Conservation (phyloP, 768 basidiomycete species). For the Mycena albidolilacea region DNA sequence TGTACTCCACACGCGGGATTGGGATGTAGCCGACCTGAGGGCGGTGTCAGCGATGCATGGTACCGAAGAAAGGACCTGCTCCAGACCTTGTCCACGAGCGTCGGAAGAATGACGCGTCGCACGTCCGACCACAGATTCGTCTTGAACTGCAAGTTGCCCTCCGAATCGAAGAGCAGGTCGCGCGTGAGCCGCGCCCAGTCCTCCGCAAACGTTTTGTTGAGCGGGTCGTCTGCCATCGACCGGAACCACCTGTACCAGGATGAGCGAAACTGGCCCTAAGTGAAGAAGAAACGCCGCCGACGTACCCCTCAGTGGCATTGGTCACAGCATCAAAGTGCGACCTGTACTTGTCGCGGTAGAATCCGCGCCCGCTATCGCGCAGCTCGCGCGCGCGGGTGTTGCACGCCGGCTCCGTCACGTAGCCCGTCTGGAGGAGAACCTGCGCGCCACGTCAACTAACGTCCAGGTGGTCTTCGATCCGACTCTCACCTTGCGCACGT, state of each 20-base stretch:
- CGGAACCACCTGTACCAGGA: slow-evolving; percentile 76
- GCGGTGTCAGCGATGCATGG: background rate
- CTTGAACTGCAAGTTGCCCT: slow-evolving; percentile 92
- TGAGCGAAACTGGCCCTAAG: background rate
- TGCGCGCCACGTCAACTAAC: slow-evolving; percentile 39
- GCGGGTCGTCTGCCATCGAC: slow-evolving; percentile 89
- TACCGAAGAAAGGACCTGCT: slow-evolving; percentile 1
- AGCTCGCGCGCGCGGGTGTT: slow-evolving; percentile 74
- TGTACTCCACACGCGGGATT: slow-evolving; percentile 95
- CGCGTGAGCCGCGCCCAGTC: slow-evolving; percentile 87
- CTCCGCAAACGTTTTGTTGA: slow-evolving; percentile 84
- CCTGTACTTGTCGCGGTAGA: slow-evolving; percentile 80
- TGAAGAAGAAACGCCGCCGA: background rate
- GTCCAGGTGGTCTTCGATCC: background rate
- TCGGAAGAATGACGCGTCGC: slow-evolving; percentile 84
- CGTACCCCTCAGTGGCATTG: slow-evolving; percentile 60
- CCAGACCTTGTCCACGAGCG: slow-evolving; percentile 79
- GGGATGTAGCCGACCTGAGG: slow-evolving; percentile 67
- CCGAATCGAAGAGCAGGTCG: slow-evolving; percentile 74
- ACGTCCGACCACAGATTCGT: slow-evolving; percentile 93
- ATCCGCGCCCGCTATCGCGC: slow-evolving; percentile 80
- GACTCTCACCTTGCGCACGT: slow-evolving; percentile 69
- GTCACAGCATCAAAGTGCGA: slow-evolving; percentile 87
- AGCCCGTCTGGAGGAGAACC: slow-evolving; percentile 87
- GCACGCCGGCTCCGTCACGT: slow-evolving; percentile 84